Evolutionary conservation across 1,284 basidiomycete species (phyloP).

Genomic region (Puccinia brachypodii): DNA sequence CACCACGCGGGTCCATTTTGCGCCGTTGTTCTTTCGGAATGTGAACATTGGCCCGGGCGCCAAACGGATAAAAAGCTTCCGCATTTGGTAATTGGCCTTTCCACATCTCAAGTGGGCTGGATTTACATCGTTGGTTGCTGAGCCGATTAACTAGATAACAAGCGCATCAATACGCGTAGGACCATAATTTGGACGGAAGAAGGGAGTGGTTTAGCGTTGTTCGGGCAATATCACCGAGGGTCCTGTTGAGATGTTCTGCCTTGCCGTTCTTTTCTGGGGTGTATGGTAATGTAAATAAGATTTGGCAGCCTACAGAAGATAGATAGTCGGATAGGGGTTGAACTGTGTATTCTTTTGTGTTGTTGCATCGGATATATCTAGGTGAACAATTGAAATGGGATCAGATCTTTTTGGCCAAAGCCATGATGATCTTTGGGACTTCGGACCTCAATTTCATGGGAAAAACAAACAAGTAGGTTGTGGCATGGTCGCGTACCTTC

Average conservation of each 20-base stretch:
- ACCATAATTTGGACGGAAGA: background rate
- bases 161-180: background rate
- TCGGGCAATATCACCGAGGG: background rate
- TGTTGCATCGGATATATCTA: background rate
- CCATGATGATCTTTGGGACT: background rate
- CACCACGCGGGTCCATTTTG: background rate
- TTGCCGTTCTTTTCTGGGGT: conserved; percentile 20
- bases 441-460: background rate
- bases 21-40: conserved; percentile 7
- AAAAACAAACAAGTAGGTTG: background rate
- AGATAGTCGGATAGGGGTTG: background rate
- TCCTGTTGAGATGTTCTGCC: conserved; percentile 11
- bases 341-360: background rate
- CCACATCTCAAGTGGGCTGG: background rate
- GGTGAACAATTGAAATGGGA: background rate
- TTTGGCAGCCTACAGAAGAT: background rate
- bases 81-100: background rate
- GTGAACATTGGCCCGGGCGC: background rate
- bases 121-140: background rate
- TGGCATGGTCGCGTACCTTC: background rate
- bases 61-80: background rate
- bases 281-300: background rate
- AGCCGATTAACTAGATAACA: background rate
- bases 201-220: background rate
- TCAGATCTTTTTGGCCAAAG: background rate